Base-by-base conservation (phyloP, 2,329 filamentous ascomycete species). In the Aureobasidium sp. region DNA sequence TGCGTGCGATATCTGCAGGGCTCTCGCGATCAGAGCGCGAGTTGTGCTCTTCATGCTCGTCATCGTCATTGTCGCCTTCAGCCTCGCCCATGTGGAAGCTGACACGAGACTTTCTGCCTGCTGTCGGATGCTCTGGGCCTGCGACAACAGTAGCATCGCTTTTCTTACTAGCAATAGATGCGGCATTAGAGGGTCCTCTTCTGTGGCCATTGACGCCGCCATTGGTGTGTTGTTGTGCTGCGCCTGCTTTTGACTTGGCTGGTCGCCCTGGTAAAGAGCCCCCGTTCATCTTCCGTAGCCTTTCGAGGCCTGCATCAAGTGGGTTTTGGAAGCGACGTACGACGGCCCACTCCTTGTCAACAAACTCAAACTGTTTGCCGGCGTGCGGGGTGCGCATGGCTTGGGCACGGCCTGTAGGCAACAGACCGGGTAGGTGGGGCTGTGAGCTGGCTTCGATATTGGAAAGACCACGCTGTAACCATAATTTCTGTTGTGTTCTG, bases 401-500 rank as follows among this genome's bases (percentile, higher is more conserved):
- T 68, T 64, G 65, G 71, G 72, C 71, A 24, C 72, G 72, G 44
- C 71, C 71, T 13, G 73, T 69, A 36, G 73, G 72, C 6, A 76
- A 66, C 15, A 75, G 72, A 13, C 73, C 73, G 56, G 70, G 77
- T 64, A 75, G 67, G 66, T 76, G 71, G 63, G 86, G 82, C 34
- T 82, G 76, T 0, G 85, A 84, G 34, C 29, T 64, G 13, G 60
- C 61, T 67, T 90, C 87, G 52, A 90, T 86, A 66, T 83, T 84
- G 3, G 87, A 89, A 70, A 86, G 88, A 34, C 87, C 87, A 41
- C 88, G 82, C 70, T 90, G 87, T 1, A 91, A 79, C 74, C 89
- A 87, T 15, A 91, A 78, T 69, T 91, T 91, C 71, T 90, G 87
- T 73, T 90, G 87, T 1, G 87, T 89, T 15, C 88, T 81, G 60